Percentiles rank a stretch among this genome's conserved stretches.
These are phyloP conservation scores for Sarocladium kiliense DNA, from an alignment of 2,329 filamentous ascomycete species.

Conservation along the genomic window DNA sequence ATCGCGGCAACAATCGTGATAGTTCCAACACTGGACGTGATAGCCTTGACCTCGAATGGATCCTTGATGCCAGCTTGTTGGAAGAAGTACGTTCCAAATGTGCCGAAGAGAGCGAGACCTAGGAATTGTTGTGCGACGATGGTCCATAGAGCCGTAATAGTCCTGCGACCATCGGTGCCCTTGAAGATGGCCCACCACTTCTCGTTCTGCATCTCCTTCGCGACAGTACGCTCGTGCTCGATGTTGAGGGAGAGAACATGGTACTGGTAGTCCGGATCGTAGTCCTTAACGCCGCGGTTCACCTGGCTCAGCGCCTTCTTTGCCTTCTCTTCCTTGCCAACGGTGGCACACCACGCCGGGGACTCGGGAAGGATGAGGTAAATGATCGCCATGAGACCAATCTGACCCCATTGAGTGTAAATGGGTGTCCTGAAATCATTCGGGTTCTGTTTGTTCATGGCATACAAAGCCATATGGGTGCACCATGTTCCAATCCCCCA, in stretches of 20 bases:
- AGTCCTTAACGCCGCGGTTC: constrained; percentile 17
- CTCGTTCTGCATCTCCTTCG: constrained; percentile 15
- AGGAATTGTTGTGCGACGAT: constrained; percentile 17
- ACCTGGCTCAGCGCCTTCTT: constrained; percentile 15
- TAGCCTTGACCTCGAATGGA: constrained; percentile 15
- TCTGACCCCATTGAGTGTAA: constrained; percentile 39
- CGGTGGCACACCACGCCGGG: constrained; percentile 31
- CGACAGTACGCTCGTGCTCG: constrained; percentile 16
- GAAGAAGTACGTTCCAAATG: constrained; percentile 20
- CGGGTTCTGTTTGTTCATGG: constrained; percentile 23
- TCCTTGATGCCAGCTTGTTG: constrained; percentile 16
- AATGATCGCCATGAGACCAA: constrained; percentile 31
- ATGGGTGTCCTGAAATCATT: constrained; percentile 33
- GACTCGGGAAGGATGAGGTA: constrained; percentile 31
- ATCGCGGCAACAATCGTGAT: constrained; percentile 12
- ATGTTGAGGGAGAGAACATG: constrained; percentile 14
- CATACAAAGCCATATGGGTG: constrained; percentile 33
- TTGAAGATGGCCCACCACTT: constrained; percentile 19
- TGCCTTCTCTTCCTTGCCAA: constrained; percentile 16
- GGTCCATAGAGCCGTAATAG: constrained; percentile 21
- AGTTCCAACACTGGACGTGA: constrained; percentile 15
- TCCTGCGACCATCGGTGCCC: constrained; percentile 20
- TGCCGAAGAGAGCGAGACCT: constrained; percentile 17
- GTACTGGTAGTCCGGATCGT: constrained; percentile 15
- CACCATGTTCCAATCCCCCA: constrained; percentile 37